Evolutionary conservation across 495 filamentous ascomycete genomes (phyloP).

Genomic region (Lasiosphaeriaceae sp.): DNA sequence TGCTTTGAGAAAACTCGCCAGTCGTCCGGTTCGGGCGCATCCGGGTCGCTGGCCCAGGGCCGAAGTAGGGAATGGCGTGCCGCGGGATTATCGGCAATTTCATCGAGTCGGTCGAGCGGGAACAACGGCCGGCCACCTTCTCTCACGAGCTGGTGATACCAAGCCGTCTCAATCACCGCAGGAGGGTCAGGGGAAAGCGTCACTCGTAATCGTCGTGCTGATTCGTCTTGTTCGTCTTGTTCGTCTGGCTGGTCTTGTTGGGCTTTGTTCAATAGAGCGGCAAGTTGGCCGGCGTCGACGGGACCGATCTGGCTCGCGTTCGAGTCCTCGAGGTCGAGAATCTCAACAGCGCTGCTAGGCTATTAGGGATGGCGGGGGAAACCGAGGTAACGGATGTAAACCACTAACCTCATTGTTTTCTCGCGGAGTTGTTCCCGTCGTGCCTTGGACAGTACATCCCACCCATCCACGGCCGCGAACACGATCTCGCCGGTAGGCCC

Average conservation of each 20-base stretch:
- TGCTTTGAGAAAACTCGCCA: not conserved
- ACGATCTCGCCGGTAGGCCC: too few relatives aligned
- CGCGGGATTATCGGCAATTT: not conserved
- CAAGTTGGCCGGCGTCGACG: not conserved
- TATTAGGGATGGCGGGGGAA: too few relatives aligned
- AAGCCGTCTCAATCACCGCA: too few relatives aligned
- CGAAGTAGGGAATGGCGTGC: not conserved
- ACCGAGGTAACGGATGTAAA: too few relatives aligned
- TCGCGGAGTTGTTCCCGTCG: too few relatives aligned
- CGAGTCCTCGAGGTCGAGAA: not conserved
- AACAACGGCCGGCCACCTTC: not conserved
- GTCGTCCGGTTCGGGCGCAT: not conserved
- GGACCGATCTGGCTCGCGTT: not conserved
- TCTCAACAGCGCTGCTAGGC: too few relatives aligned
- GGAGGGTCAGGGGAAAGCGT: not conserved
- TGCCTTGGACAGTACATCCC: too few relatives aligned
- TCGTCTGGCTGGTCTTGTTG: not conserved
- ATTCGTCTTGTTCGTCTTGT: not conserved
- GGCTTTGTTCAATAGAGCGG: not conserved
- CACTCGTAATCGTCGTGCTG: not conserved
- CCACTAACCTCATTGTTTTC: too few relatives aligned
- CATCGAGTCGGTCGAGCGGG: not conserved
- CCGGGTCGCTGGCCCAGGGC: not conserved
- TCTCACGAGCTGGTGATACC: too few relatives aligned
- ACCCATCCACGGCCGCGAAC: too few relatives aligned